phyloP scores from a whole-genome alignment of 352 stramenopile genomes.

The Halophytophthora polymorphica region DNA sequence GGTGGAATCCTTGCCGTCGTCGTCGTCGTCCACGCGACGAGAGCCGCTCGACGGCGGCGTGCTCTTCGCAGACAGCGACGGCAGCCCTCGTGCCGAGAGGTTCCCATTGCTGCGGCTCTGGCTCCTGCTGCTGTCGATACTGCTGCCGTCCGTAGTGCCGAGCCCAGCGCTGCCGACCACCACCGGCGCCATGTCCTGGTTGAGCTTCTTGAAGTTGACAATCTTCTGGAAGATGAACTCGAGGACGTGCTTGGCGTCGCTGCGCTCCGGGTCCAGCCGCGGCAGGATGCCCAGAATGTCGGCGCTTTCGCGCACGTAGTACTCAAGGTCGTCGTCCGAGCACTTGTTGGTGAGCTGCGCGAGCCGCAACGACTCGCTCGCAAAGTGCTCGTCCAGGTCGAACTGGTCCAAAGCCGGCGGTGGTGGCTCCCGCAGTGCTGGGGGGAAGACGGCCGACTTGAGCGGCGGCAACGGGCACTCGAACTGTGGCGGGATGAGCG shows the following conservation, averaged over 20 bases:
- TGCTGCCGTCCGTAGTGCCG: constrained; percentile 2
- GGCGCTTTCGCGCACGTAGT: constrained; percentile 92
- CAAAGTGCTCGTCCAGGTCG: constrained; percentile 96
- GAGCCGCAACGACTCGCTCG: constrained; percentile 88
- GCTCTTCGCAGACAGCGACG: constrained; percentile 22
- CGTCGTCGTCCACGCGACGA: constrained; percentile 36
- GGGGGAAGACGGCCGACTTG: constrained; percentile 92
- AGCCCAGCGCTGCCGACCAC: constrained; percentile 14
- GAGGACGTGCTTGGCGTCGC: constrained; percentile 88
- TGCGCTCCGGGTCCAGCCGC: constrained; percentile 69
- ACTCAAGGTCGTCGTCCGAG: constrained; percentile 92
- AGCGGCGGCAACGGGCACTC: constrained; percentile 92
- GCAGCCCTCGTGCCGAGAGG: constrained; percentile 14
- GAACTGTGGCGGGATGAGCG: constrained; percentile 93
- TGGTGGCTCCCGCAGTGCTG: constrained; percentile 86
- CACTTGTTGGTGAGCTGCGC: constrained; percentile 96
- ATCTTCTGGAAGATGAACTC: constrained; percentile 92
- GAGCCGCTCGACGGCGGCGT: constrained; percentile 20
- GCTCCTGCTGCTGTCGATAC: constrained; percentile 10
- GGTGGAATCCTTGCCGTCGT: constrained; percentile 47
- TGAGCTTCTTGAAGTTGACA: constrained; percentile 93
- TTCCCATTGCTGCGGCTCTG: constrained; percentile 3
- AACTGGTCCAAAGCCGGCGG: constrained; percentile 94
- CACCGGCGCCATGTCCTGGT: constrained; percentile 52
- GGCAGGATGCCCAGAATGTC: constrained; percentile 89